These are phyloP conservation scores for Alternaria hordeiaustralica DNA, from an alignment of 2,329 filamentous ascomycete species.

Conservation along the genomic window DNA sequence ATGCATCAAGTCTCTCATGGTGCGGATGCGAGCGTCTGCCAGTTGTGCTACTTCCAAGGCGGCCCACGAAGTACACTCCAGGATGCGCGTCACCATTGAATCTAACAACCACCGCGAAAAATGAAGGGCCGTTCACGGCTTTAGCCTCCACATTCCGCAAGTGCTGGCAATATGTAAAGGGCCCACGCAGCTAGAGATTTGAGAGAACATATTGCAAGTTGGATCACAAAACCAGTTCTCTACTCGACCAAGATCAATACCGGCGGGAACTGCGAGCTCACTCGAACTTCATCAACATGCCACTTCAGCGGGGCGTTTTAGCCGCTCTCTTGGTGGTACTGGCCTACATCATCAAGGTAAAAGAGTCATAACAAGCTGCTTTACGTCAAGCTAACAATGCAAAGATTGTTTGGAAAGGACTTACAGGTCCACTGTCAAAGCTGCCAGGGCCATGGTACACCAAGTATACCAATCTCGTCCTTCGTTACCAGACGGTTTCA, in stretches of 20 bases:
- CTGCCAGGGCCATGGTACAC: conserved; percentile 42
- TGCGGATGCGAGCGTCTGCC: neutral
- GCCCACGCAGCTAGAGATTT: neutral
- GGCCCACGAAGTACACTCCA: neutral
- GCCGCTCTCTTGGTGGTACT: neutral
- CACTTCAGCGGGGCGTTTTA: neutral
- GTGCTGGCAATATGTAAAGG: neutral
- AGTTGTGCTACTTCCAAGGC: neutral
- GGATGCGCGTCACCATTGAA: neutral
- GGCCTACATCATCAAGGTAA: neutral
- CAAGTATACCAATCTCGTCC: conserved; percentile 35
- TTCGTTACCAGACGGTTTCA: conserved; percentile 46
- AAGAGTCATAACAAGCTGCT: neutral
- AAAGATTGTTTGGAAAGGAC: conserved; percentile 2
- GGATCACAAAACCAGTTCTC: neutral
- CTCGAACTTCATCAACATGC: neutral
- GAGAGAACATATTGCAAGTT: neutral
- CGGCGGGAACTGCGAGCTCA: neutral
- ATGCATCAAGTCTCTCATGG: neutral
- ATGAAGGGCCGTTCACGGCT: neutral
- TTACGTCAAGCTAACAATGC: neutral
- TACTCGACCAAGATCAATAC: neutral
- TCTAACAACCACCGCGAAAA: neutral
- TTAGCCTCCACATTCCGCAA: neutral
- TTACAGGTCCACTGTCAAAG: conserved; percentile 13